Base-by-base conservation (phyloP, 257 asterid species). In the Rauvolfia tetraphylla region DNA sequence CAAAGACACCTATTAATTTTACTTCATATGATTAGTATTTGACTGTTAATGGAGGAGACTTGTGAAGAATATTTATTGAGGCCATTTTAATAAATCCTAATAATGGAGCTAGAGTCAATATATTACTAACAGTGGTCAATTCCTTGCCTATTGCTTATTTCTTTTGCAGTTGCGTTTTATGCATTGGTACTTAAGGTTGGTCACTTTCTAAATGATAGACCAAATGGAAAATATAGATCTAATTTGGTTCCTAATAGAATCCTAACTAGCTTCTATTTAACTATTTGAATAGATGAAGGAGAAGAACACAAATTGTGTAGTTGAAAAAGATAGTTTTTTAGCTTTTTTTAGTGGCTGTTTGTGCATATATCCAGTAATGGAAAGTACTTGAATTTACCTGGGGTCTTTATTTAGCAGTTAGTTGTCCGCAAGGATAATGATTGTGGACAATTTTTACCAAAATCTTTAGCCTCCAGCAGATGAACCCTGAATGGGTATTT, bases 361-460 rank as follows among this genome's bases (percentile, higher is more conserved):
- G 68, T 41, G 22, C 46, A 31, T 54, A 1, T 17, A 11, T 53
- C 54, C 8, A 61, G 42, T 63, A 18, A 44, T 73, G 18, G 53
- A 53, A 51, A 54, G 13, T 71, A 51, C 29, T 31, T 68, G 46
- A 67, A 54, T 61, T 70, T 77, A 72, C 49, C 54, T 41, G 25
- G 33, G 8, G 78, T 81, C 68, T 76, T 71, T 61, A 58, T 71
- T 85, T 71, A 83, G 85, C 88, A 95, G 99, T 78, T 93, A 87
- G 75, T 76, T 81, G 95, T 83, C 74, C 96, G 80, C 81, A 93
- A 89, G 90, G 93, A 98, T 87, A 80, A 87, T 71, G 98, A 93
- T 77, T 95, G 99, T 83, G 98, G 98, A 61, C 98, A 95, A 80
- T 86, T 97, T 77, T 82, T 95, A 84, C 98, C 99, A 95, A 86